These are phyloP conservation scores for Phytopythium mirpurense DNA, from an alignment of 352 stramenopile species.

Conservation along the genomic window DNA sequence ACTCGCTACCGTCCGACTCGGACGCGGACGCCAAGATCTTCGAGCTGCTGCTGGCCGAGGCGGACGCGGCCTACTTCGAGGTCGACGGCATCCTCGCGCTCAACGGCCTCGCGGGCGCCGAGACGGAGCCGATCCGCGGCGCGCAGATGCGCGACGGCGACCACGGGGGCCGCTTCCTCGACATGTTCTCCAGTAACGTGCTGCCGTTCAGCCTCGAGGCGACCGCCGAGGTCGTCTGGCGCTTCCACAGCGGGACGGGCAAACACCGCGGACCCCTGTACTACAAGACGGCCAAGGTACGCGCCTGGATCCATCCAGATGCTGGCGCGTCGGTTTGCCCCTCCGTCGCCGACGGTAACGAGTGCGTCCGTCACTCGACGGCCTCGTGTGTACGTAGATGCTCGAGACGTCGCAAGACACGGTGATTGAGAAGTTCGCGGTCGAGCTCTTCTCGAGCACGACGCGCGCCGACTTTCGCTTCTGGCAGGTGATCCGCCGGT, in stretches of 20 bases:
- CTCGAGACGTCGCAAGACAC: constrained; percentile 2
- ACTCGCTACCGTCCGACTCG: constrained; percentile 1
- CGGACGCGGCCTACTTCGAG: constrained; percentile 13
- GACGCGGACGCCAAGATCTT: constrained; percentile 12
- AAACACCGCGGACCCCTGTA: constrained; percentile 19
- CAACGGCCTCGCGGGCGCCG: constrained; percentile 9
- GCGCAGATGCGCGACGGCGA: constrained; percentile 14
- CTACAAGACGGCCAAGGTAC: constrained; percentile 12
- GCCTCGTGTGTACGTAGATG: background rate
- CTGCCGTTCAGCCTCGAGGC: constrained; percentile 11
- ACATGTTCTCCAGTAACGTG: constrained; percentile 18
- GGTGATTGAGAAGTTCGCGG: constrained; percentile 6
- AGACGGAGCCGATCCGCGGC: constrained; percentile 3
- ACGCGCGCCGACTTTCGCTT: constrained; percentile 20
- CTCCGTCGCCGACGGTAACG: no score
- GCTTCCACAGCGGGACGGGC: constrained; percentile 13
- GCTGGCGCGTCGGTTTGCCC: no score
- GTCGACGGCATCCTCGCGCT: constrained; percentile 14
- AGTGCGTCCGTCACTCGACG: no score
- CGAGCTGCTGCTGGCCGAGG: constrained; percentile 7
- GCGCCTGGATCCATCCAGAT: background rate
- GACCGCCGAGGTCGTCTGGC: constrained; percentile 12
- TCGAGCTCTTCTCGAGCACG: constrained; percentile 3
- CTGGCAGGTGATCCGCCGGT: constrained; percentile 33
- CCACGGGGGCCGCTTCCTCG: constrained; percentile 15